These are phyloP conservation scores for Gossypium longicalyx DNA, from an alignment of 345 rosid genomes.

Conservation along the genomic window DNA sequence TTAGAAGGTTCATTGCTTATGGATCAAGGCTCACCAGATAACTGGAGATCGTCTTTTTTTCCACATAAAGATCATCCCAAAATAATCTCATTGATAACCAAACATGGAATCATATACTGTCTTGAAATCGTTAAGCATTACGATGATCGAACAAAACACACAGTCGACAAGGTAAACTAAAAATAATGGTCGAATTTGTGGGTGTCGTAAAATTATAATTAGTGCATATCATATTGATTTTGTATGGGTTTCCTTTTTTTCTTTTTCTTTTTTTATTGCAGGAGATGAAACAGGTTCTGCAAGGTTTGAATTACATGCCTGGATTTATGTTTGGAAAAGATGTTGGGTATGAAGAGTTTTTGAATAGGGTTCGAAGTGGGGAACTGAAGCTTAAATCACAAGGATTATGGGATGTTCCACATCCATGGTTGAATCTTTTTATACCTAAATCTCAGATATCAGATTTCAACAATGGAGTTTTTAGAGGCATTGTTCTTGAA, in stretches of 20 bases:
- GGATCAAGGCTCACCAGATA: constrained; percentile 49
- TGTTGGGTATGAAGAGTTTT: constrained; percentile 47
- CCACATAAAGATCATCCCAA: constrained; percentile 44
- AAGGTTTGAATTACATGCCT: constrained; percentile 26
- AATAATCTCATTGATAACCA: constrained; percentile 47
- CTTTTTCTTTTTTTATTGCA: neutral
- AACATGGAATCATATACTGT: constrained; percentile 56
- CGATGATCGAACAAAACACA: constrained; percentile 38
- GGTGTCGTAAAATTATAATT: neutral
- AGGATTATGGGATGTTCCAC: constrained; percentile 94
- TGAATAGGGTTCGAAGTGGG: constrained; percentile 70
- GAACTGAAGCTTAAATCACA: constrained; percentile 57
- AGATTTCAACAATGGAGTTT: constrained; percentile 64
- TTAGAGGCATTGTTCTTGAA: constrained; percentile 57
- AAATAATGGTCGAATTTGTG: neutral
- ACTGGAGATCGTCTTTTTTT: constrained; percentile 66
- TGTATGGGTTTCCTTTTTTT: too few relatives aligned
- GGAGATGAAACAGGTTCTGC: constrained; percentile 35
- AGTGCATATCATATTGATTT: neutral
- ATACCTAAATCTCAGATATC: constrained; percentile 62
- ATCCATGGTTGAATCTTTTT: constrained; percentile 91
- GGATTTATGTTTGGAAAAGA: constrained; percentile 42
- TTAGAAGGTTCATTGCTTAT: constrained; percentile 68
- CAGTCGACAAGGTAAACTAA: constrained; percentile 36
- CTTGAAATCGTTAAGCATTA: constrained; percentile 66